A percentile compares a stretch with the other conserved stretches of the same genome.
phyloP scores from a whole-genome alignment of 1,284 basidiomycete species.

The Cryptococcus jaspeensis region DNA sequence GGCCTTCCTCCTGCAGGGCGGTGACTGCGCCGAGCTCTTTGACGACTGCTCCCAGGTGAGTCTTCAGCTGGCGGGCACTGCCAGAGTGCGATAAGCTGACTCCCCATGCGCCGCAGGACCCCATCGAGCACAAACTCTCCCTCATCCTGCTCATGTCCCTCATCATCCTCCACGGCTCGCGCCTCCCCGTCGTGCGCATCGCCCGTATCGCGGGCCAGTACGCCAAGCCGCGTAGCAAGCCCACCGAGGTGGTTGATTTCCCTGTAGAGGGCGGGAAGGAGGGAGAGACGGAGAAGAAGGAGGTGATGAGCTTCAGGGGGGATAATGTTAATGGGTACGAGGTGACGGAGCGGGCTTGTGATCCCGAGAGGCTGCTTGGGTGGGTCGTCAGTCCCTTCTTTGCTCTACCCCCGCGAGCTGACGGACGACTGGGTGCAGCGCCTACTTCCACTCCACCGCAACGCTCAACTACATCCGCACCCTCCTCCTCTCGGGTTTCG shows the following conservation, averaged over 20 bases:
- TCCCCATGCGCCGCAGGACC: slow-evolving; percentile 62
- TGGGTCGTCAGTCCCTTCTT: slow-evolving; percentile 20
- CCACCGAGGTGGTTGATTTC: slow-evolving; percentile 68
- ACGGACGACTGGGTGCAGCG: slow-evolving; percentile 56
- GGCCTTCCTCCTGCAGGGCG: slow-evolving; percentile 92
- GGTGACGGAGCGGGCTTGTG: slow-evolving; percentile 69
- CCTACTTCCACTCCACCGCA: slow-evolving; percentile 93
- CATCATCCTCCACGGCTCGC: slow-evolving; percentile 89
- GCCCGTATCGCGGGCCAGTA: slow-evolving; percentile 95
- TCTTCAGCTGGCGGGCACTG: slow-evolving; percentile 6
- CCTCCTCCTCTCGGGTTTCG: slow-evolving; percentile 85
- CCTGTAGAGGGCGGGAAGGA: slow-evolving; percentile 55
- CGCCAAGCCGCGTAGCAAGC: slow-evolving; percentile 89
- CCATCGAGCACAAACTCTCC: slow-evolving; percentile 90
- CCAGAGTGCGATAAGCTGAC: neutral
- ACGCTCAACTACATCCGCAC: slow-evolving; percentile 91
- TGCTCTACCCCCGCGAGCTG: neutral
- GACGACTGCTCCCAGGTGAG: slow-evolving; percentile 82
- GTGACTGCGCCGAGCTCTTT: slow-evolving; percentile 95
- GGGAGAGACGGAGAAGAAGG: slow-evolving; percentile 35
- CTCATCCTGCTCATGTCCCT: slow-evolving; percentile 93
- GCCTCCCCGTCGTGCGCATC: slow-evolving; percentile 86
- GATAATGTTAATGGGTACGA: slow-evolving; percentile 91
- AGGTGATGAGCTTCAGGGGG: slow-evolving; percentile 62
- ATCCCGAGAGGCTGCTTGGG: slow-evolving; percentile 78